Base-by-base conservation (phyloP, 1,284 basidiomycete genomes). In the Bondarzewia mesenterica region DNA sequence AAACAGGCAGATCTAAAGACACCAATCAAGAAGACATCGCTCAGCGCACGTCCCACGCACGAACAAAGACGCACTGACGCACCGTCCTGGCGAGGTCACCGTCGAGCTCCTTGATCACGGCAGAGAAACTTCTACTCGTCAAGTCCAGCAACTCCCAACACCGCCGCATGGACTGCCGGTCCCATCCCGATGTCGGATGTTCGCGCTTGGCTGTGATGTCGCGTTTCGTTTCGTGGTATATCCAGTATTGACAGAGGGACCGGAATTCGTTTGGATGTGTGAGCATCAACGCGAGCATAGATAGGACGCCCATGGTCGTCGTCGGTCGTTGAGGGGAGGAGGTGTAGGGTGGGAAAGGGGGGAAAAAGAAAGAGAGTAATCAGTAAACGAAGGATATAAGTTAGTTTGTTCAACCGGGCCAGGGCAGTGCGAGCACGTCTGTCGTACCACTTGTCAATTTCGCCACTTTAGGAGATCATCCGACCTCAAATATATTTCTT, bases 101-200 rank as follows among this genome's bases (percentile, higher is more conserved):
- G 44, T 99, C 93, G 10, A 99, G 73, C 69, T 98, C 92, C 70
- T 96, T 97, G 63, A 98, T 94, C 57, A 99, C 95, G 7, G 89
- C 84, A 3, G 93, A 77, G 58, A 97, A 99, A 67, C 86, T 92
- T 52, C 94, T 72, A 57, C 89, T 93, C 8, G 94, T 96, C 65
- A 75, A 56, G 73, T 97, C 93, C 48, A 99, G 73, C 59, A 95
- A 86, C 4, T 79, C 70, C 95, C 94, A 99, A 63, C 93, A 98
- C 43, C 80, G 74, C 48, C 82, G 77, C 95, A 99, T 99, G 1
- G 79, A 72, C 49, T 75, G 63, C 51, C 92, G 74, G 68, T 95
- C 83, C 80, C 88, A 95, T 25, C 88, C 86, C 1, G 89, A 88
- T 15, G 82, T 80, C 1, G 74, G 68, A 57, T 85, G 78, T 55